Evolutionary conservation across 2,329 filamentous ascomycete species (phyloP).

Genomic region (Pyrenophora teres): DNA sequence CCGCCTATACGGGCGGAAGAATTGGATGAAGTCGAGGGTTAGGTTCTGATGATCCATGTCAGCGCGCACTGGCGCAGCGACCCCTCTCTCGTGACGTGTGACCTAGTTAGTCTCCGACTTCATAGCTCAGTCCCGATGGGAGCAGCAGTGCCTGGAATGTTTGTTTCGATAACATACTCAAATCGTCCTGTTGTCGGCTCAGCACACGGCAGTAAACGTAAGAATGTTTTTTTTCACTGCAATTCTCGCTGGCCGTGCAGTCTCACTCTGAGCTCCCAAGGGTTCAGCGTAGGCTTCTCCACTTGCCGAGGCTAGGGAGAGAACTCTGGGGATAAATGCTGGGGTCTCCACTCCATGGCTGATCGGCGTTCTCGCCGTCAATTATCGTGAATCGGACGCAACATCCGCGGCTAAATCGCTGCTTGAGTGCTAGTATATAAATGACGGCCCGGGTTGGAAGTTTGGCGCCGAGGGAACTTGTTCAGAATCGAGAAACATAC

Average conservation of each 20-base stretch:
- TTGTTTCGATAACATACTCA: no score
- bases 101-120: not conserved
- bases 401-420: slow-evolving; percentile 8
- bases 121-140: not conserved
- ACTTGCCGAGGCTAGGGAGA: slow-evolving; percentile 9
- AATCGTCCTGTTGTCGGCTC: no score
- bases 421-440: not conserved
- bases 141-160: no score
- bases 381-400: not conserved
- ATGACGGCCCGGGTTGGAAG: not conserved
- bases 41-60: slow-evolving; percentile 23
- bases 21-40: slow-evolving; percentile 14
- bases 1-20: slow-evolving; percentile 24
- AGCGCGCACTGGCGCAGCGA: slow-evolving; percentile 12
- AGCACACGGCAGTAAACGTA: no score
- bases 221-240: no score
- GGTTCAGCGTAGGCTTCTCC: not conserved
- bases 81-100: slow-evolving; percentile 14
- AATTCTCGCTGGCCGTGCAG: no score
- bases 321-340: slow-evolving; percentile 8
- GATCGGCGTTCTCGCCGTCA: slow-evolving; percentile 7
- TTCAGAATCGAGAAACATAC: not conserved
- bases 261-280: no score
- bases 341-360: slow-evolving; percentile 4
- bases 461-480: slow-evolving; percentile 9